These are phyloP conservation scores for Globisporangium mamillatum DNA, from an alignment of 352 stramenopile genomes.

Conservation along the genomic window DNA sequence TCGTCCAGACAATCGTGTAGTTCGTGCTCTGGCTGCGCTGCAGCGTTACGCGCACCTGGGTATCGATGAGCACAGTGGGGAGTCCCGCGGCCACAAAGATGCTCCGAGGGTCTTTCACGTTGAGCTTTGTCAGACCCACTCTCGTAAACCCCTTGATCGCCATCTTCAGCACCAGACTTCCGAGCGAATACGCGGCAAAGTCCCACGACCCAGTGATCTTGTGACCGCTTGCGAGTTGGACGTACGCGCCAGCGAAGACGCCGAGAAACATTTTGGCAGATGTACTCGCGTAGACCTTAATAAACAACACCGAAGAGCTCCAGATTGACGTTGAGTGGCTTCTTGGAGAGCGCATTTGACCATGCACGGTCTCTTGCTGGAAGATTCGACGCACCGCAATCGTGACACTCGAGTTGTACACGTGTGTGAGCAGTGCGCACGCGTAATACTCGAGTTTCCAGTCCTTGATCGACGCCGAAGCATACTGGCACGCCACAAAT, in stretches of 20 bases:
- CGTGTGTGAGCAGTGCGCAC: background rate
- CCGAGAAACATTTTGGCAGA: background rate
- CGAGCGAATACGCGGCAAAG: conserved; percentile 13
- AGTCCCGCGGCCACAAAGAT: conserved; percentile 18
- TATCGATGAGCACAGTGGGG: conserved; percentile 25
- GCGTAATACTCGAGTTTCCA: conserved; percentile 6
- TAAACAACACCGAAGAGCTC: background rate
- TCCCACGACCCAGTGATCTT: conserved; percentile 5
- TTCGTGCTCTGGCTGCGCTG: conserved; percentile 6
- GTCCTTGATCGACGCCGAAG: background rate
- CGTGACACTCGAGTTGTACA: background rate
- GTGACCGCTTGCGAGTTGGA: conserved; percentile 2
- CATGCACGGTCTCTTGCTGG: conserved; percentile 1
- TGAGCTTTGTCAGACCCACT: conserved; percentile 4
- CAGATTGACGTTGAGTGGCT: background rate
- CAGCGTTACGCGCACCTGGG: conserved; percentile 21
- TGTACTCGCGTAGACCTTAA: background rate
- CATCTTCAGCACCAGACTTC: conserved; percentile 10
- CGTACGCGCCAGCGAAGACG: conserved; percentile 3
- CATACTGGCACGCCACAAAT: background rate
- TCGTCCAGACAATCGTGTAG: conserved; percentile 9
- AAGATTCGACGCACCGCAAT: conserved; percentile 1
- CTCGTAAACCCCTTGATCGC: conserved; percentile 9
- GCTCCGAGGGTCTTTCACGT: conserved; percentile 8
- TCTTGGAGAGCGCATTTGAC: background rate